A percentile compares a stretch with the other conserved stretches of the same genome.
phyloP scores from a whole-genome alignment of 805 yeast species.

The Zygoascus flipseniorum region DNA sequence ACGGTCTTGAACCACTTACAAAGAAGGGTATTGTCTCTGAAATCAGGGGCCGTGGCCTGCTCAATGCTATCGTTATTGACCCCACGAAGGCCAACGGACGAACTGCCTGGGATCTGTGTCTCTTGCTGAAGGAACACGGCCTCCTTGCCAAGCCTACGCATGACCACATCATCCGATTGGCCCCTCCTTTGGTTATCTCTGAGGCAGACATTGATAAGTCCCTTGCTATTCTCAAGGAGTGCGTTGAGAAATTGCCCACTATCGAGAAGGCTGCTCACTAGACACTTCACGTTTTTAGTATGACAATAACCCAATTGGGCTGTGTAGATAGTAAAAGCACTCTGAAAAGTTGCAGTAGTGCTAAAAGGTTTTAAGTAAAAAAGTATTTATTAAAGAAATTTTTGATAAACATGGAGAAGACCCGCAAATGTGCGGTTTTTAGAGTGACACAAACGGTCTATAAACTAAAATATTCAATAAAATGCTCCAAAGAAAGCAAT shows the following conservation, averaged over 20 bases:
- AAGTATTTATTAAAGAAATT: too few relatives aligned
- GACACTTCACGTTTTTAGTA: not conserved
- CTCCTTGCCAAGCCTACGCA: constrained; percentile 95
- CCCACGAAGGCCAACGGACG: constrained; percentile 74
- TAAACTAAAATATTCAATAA: too few relatives aligned
- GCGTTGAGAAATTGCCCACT: constrained; percentile 39
- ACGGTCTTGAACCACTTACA: constrained; percentile 30
- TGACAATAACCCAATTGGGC: not conserved
- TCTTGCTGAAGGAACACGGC: constrained; percentile 80
- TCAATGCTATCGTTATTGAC: constrained; percentile 88
- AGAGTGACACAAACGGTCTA: too few relatives aligned
- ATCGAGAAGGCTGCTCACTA: constrained; percentile 14
- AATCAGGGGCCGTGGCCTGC: constrained; percentile 76
- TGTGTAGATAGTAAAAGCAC: not conserved
- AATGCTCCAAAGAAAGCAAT: too few relatives aligned
- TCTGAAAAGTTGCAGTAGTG: too few relatives aligned
- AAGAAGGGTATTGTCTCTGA: constrained; percentile 45
- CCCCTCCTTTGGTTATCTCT: constrained; percentile 90
- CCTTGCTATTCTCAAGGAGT: constrained; percentile 57
- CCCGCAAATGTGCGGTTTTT: too few relatives aligned
- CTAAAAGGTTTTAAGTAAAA: too few relatives aligned
- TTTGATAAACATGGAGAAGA: too few relatives aligned
- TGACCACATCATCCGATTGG: constrained; percentile 88
- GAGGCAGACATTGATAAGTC: constrained; percentile 81
- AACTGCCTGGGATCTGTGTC: constrained; percentile 93